These are phyloP conservation scores for Microstroma glucosiphilum DNA, from an alignment of 1,284 basidiomycete species.

Conservation along the genomic window DNA sequence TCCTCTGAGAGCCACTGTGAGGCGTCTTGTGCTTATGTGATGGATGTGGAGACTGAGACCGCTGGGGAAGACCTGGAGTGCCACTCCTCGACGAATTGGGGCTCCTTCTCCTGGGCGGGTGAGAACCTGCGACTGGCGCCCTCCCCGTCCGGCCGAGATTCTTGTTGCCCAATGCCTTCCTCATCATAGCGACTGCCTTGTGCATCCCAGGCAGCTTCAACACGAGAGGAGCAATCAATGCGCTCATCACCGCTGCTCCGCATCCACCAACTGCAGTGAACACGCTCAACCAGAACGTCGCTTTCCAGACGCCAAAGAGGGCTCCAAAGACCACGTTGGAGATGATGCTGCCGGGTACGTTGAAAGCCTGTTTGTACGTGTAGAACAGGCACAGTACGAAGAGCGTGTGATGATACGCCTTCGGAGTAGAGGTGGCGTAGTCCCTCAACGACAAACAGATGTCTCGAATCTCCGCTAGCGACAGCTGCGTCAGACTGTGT, in stretches of 20 bases:
- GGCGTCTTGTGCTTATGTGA: neutral
- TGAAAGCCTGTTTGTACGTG: conserved; percentile 49
- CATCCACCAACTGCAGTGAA: conserved; percentile 45
- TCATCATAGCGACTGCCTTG: conserved; percentile 42
- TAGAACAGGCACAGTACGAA: conserved; percentile 41
- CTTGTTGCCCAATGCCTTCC: conserved; percentile 23
- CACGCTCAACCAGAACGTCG: conserved; percentile 40
- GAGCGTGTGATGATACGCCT: conserved; percentile 37
- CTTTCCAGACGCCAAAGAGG: conserved; percentile 46
- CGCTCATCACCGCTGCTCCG: conserved; percentile 41
- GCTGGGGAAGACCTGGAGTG: neutral
- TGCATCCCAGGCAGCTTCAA: conserved; percentile 35
- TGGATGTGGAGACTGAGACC: neutral
- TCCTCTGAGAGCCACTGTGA: too few relatives aligned
- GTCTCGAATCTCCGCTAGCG: conserved; percentile 43
- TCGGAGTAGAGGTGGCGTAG: conserved; percentile 31
- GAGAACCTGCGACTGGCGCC: neutral
- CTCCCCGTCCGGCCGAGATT: neutral
- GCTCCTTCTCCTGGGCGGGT: neutral
- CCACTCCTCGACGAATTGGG: neutral
- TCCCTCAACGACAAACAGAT: conserved; percentile 33
- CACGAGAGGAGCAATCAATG: conserved; percentile 35
- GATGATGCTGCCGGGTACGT: conserved; percentile 44
- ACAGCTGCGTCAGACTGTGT: conserved; percentile 38
- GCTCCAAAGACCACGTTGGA: conserved; percentile 50